Evolutionary conservation across 768 basidiomycete species (phyloP).

Genomic region (Trametes cingulata): DNA sequence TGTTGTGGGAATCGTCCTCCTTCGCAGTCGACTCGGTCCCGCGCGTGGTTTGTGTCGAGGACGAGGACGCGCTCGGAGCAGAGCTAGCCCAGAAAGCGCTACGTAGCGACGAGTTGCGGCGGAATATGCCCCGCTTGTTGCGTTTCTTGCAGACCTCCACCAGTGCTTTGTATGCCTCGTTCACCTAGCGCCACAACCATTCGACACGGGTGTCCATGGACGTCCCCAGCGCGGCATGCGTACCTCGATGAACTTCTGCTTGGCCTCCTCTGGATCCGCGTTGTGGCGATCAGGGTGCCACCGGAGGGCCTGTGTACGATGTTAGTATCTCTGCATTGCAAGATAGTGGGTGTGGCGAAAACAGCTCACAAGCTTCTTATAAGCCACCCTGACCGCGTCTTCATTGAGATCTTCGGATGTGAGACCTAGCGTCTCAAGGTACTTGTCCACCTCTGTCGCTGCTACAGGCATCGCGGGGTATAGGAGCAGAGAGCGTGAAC

Average conservation of each 20-base stretch:
- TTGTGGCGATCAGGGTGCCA: slow-evolving; percentile 71
- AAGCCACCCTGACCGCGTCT: slow-evolving; percentile 58
- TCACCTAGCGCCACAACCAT: slow-evolving; percentile 39
- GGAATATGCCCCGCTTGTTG: slow-evolving; percentile 4
- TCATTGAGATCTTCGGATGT: slow-evolving; percentile 43
- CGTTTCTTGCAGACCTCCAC: slow-evolving; percentile 39
- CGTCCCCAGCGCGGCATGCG: slow-evolving; percentile 12
- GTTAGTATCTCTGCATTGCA: slow-evolving; percentile 24
- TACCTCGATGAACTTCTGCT: slow-evolving; percentile 61
- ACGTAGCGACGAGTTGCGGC: not conserved
- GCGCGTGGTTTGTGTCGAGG: slow-evolving; percentile 5
- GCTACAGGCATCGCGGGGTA: slow-evolving; percentile 26
- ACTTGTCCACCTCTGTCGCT: slow-evolving; percentile 25
- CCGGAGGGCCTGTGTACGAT: slow-evolving; percentile 48
- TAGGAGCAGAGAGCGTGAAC: slow-evolving; percentile 5
- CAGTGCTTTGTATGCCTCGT: slow-evolving; percentile 56
- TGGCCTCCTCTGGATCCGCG: slow-evolving; percentile 51
- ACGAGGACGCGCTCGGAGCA: slow-evolving; percentile 26
- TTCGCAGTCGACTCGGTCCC: slow-evolving; percentile 13
- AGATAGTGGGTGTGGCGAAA: slow-evolving; percentile 22
- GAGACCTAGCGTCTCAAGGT: slow-evolving; percentile 49
- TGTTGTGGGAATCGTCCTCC: slow-evolving; percentile 1
- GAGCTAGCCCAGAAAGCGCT: slow-evolving; percentile 14
- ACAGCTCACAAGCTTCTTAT: slow-evolving; percentile 57
- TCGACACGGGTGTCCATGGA: not conserved